Conservation (phyloP, 257 asterid genomes). For the Solanum virginianum region DNA sequence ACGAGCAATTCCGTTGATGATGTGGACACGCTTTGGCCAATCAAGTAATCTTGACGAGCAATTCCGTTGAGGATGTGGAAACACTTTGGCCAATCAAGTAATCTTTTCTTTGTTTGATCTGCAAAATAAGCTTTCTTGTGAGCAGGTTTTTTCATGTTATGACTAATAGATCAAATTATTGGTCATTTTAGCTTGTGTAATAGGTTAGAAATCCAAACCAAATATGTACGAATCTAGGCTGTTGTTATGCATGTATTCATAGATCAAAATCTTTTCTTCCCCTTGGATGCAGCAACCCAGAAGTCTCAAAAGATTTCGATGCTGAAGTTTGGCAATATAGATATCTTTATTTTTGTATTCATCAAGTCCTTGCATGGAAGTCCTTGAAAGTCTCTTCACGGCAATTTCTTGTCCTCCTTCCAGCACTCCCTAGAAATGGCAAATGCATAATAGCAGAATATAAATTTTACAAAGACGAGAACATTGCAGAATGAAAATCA, state of each 20-base stretch:
- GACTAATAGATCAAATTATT: not conserved
- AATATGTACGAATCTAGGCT: not conserved
- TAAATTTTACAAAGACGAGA: not conserved
- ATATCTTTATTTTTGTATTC: slow-evolving; percentile 18
- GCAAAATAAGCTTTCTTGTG: not conserved
- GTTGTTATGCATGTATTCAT: not conserved
- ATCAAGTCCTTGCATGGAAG: slow-evolving; percentile 6
- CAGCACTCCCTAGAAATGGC: slow-evolving; percentile 9
- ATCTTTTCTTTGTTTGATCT: slow-evolving; percentile 6
- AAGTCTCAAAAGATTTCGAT: slow-evolving; percentile 1
- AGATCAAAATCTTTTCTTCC: not conserved
- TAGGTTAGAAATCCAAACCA: not conserved
- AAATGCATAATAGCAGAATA: not conserved
- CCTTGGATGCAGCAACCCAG: not conserved
- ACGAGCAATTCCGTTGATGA: slow-evolving; percentile 23
- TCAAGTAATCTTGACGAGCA: slow-evolving; percentile 14
- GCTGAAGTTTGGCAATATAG: slow-evolving; percentile 19
- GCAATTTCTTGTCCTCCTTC: slow-evolving; percentile 20
- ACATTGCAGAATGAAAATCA: not conserved
- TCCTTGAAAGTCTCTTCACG: slow-evolving; percentile 23
- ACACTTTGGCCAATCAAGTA: slow-evolving; percentile 17
- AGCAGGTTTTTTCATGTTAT: not conserved
- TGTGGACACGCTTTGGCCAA: slow-evolving; percentile 12
- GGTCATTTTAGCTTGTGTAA: not conserved
- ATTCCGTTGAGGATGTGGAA: slow-evolving; percentile 14